Base-by-base conservation (phyloP, 2,329 filamentous ascomycete genomes). In the Exserohilum turcica region DNA sequence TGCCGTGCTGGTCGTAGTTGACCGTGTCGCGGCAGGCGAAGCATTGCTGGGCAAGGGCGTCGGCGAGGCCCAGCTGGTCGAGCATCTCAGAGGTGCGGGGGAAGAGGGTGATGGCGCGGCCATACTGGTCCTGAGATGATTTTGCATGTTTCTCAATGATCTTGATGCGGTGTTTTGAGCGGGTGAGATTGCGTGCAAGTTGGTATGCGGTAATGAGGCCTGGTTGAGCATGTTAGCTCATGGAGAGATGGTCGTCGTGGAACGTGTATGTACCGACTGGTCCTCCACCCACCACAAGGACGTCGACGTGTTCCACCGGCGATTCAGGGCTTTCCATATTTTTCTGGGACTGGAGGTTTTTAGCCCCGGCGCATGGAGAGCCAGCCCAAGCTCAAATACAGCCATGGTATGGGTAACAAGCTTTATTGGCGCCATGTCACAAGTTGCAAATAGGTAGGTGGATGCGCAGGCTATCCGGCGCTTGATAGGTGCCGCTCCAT, bases 81-180 rank as follows among this genome's bases (percentile, higher is more conserved):
- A 84, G 76, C 66, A 82, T 78, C 65, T 84, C 81, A 36, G 72
- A 74, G 5, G 77, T 79, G 1, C 82, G 74, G 1, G 81, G 79
- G 52, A 79, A 84, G 2, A 84, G 76, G 0, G 82, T 82, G 53
- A 82, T 81, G 10, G 82, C 82, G 6, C 81, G 77, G 13, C 81
- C 82, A 65, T 80, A 82, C n/a, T 76, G 66, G 51, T 81, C 79
- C 61, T 82, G 80, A 1, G 74, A 67, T 0, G 77, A 76, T 59
- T 82, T 82, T 28, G 73, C 65, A 39, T 81, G 63, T 52, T 80
- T 78, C 58, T 83, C 81, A 48, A 83, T 75, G 39, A 82, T 79
- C 47, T 76, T 76, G 37, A 80, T 49, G 71, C 74, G 46, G 74
- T 66, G 52, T 61, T 73, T 56, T 74, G 78, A 48, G 8, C 32